Evolutionary conservation across 345 rosid species (phyloP).

Genomic region (Sonneratia alba): DNA sequence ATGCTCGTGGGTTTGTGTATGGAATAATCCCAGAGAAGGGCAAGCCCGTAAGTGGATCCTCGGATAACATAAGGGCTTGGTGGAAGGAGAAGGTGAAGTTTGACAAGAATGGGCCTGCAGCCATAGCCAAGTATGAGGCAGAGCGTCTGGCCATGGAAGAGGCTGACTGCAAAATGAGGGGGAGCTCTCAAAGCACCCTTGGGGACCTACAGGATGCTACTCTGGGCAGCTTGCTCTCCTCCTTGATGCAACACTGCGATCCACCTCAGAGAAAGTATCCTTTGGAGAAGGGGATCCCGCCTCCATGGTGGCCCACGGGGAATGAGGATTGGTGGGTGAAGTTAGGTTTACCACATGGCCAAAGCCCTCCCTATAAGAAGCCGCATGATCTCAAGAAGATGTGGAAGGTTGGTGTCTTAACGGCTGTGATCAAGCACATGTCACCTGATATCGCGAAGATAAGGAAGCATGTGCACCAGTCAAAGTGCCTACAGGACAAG

Average conservation of each 20-base stretch:
- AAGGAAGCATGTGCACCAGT: constrained; percentile 80
- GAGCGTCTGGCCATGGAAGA: constrained; percentile 57
- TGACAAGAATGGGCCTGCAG: constrained; percentile 95
- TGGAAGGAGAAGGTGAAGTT: constrained; percentile 99
- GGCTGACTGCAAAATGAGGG: constrained; percentile 47
- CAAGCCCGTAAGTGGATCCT: constrained; percentile 85
- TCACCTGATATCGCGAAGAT: constrained; percentile 93
- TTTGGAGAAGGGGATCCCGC: constrained; percentile 76
- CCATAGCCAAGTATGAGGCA: constrained; percentile 74
- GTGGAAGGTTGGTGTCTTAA: constrained; percentile 96
- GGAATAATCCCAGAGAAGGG: constrained; percentile 98
- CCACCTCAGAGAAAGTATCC: constrained; percentile 98
- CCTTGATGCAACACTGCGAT: constrained; percentile 97
- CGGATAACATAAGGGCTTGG: constrained; percentile 95
- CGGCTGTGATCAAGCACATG: constrained; percentile 96
- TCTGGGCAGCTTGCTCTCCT: constrained; percentile 78
- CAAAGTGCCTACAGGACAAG: constrained; percentile 98
- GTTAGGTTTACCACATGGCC: constrained; percentile 50
- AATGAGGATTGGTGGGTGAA: constrained; percentile 94
- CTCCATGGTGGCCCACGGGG: constrained; percentile 99
- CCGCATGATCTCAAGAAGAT: constrained; percentile 98
- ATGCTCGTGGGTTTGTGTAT: constrained; percentile 92
- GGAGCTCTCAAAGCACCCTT: constrained; percentile 51
- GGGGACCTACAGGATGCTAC: constrained; percentile 99
- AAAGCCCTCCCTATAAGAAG: constrained; percentile 80